phyloP scores from a whole-genome alignment of 768 basidiomycete genomes.

The Kwoniella sp. region DNA sequence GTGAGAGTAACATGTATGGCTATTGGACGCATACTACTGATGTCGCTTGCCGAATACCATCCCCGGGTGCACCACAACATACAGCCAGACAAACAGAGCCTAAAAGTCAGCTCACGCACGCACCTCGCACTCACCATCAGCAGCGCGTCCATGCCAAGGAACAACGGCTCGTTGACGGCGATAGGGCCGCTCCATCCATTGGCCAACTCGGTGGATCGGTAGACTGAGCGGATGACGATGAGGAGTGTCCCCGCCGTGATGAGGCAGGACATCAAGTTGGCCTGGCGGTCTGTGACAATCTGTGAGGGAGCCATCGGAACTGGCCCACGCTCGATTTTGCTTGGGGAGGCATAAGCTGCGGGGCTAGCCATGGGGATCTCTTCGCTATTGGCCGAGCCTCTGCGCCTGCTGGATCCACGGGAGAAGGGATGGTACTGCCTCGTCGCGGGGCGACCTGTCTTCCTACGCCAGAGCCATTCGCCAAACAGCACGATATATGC shows the following conservation, averaged over 20 bases:
- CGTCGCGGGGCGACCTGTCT: slow-evolving; percentile 28
- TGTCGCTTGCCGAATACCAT: slow-evolving; percentile 1
- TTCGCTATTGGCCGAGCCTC: too few relatives aligned
- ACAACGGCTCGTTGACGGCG: slow-evolving; percentile 53
- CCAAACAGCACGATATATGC: slow-evolving; percentile 52
- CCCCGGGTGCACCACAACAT: slow-evolving; percentile 7
- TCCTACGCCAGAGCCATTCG: slow-evolving; percentile 55
- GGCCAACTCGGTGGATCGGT: slow-evolving; percentile 55
- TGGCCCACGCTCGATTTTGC: too few relatives aligned
- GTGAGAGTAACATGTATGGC: too few relatives aligned
- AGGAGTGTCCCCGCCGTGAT: slow-evolving; percentile 47
- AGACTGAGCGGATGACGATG: slow-evolving; percentile 57
- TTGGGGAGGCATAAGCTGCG: too few relatives aligned
- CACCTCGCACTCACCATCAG: slow-evolving; percentile 40
- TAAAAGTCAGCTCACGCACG: not conserved
- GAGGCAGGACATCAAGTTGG: slow-evolving; percentile 4
- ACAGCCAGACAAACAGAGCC: slow-evolving; percentile 2
- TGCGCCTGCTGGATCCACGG: too few relatives aligned
- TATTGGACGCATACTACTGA: too few relatives aligned
- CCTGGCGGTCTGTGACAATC: slow-evolving; percentile 22
- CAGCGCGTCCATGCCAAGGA: slow-evolving; percentile 37
- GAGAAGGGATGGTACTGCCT: too few relatives aligned
- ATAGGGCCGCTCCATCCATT: slow-evolving; percentile 58
- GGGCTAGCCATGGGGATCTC: too few relatives aligned
- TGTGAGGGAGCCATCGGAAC: too few relatives aligned